phyloP scores from a whole-genome alignment of 1,284 basidiomycete species.

The Leccinum pallidistipes region DNA sequence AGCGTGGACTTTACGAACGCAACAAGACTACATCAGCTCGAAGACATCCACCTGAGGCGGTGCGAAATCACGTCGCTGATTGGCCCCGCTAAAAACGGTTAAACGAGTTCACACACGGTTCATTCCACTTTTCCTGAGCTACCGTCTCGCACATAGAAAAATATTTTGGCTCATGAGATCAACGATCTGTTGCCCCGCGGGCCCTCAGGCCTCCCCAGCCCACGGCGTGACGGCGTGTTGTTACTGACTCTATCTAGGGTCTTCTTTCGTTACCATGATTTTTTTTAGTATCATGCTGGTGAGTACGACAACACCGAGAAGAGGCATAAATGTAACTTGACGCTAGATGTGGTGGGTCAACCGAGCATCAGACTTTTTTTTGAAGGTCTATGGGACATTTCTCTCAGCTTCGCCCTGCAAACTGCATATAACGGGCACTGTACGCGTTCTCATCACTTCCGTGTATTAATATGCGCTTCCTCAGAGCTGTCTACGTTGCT shows the following conservation, averaged over 20 bases:
- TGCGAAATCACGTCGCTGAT: slow-evolving; percentile 28
- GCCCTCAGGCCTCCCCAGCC: too few species aligned
- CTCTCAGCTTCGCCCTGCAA: not conserved
- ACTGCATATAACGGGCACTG: not conserved
- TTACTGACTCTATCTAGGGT: not conserved
- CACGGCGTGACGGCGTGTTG: not conserved
- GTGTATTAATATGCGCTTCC: not conserved
- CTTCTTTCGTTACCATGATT: not conserved
- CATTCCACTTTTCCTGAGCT: not conserved
- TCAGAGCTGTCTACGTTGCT: not conserved
- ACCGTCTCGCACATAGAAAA: too few species aligned
- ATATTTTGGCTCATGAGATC: too few species aligned
- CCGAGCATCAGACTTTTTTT: not conserved
- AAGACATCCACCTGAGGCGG: slow-evolving; percentile 22
- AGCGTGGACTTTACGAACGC: slow-evolving; percentile 6
- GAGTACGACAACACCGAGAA: not conserved
- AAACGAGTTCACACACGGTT: not conserved
- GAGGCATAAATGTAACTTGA: not conserved
- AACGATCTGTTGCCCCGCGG: too few species aligned
- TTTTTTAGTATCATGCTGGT: not conserved
- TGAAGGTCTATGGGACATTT: not conserved
- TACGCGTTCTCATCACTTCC: not conserved
- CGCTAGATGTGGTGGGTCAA: not conserved
- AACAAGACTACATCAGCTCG: slow-evolving; percentile 21
- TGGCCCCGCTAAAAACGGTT: slow-evolving; percentile 16